Evolutionary conservation across 176 grass and related monocot genomes (phyloP).

Genomic region (Rhynchospora breviuscula): DNA sequence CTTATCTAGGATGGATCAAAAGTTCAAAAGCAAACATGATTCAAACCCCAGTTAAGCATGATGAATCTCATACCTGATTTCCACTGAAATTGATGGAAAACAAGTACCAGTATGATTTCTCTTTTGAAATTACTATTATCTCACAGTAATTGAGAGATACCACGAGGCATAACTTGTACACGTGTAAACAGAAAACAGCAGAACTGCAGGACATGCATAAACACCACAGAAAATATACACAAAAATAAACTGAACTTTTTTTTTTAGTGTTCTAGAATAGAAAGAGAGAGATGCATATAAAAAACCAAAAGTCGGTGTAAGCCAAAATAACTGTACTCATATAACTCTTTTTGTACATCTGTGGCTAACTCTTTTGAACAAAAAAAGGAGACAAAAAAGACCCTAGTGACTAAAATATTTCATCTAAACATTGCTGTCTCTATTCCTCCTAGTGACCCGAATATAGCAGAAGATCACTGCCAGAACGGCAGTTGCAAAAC

Average conservation of each 20-base stretch:
- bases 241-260: too few relatives aligned
- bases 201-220: too few relatives aligned
- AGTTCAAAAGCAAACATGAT: too few relatives aligned
- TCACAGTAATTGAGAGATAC: too few relatives aligned
- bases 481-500: slow-evolving; percentile 56
- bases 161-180: too few relatives aligned
- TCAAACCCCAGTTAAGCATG: too few relatives aligned
- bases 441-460: slow-evolving; percentile 52
- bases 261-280: not conserved
- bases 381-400: not conserved
- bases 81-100: too few relatives aligned
- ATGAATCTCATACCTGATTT: too few relatives aligned
- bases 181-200: too few relatives aligned
- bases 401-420: not conserved
- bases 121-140: too few relatives aligned
- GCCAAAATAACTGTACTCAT: not conserved
- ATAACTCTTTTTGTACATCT: slow-evolving; percentile 9
- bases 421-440: slow-evolving; percentile 21
- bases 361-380: slow-evolving; percentile 7
- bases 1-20: not conserved
- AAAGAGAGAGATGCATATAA: not conserved
- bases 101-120: too few relatives aligned
- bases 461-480: slow-evolving; percentile 71
- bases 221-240: too few relatives aligned
- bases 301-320: not conserved